Conservation (phyloP, 768 basidiomycete genomes). For the Russula abietina region DNA sequence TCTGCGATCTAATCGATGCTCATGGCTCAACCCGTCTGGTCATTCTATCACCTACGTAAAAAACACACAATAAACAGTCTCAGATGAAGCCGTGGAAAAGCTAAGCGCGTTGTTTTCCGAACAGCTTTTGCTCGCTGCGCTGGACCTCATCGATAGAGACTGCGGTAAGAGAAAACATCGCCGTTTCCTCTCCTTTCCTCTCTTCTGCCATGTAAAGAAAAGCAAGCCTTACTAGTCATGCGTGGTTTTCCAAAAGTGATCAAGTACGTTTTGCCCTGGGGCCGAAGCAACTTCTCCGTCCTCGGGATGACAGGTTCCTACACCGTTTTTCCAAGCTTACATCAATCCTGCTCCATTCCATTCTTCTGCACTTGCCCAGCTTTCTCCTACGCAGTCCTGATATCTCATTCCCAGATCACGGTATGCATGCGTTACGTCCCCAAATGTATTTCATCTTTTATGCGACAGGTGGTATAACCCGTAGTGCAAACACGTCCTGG, state of each 20-base stretch:
- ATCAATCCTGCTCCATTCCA: slow-evolving; percentile 32
- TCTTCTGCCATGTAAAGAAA: not conserved
- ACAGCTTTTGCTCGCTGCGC: slow-evolving; percentile 55
- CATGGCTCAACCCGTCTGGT: not conserved
- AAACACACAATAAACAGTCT: slow-evolving; percentile 29
- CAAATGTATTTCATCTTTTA: not conserved
- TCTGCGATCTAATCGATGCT: not conserved
- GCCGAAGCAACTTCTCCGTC: slow-evolving; percentile 58
- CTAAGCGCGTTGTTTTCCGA: slow-evolving; percentile 58
- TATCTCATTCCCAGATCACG: slow-evolving; percentile 57
- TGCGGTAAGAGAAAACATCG: slow-evolving; percentile 42
- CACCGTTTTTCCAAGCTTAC: slow-evolving; percentile 46
- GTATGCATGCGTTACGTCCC: slow-evolving; percentile 32
- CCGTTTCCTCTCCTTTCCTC: not conserved
- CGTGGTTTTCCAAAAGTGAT: slow-evolving; percentile 46
- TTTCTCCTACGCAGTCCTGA: slow-evolving; percentile 58
- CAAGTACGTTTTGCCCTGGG: slow-evolving; percentile 52
- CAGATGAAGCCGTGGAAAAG: slow-evolving; percentile 50
- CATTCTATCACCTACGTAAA: not conserved
- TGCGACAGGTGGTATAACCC: not conserved
- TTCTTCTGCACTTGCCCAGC: slow-evolving; percentile 74
- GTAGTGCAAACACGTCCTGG: slow-evolving; percentile 79
- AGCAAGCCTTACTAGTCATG: not conserved
- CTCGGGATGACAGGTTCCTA: slow-evolving; percentile 60
- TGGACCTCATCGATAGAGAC: slow-evolving; percentile 70